Evolutionary conservation across 2,329 filamentous ascomycete species (phyloP).

Genomic region (Clathrospora elynae): DNA sequence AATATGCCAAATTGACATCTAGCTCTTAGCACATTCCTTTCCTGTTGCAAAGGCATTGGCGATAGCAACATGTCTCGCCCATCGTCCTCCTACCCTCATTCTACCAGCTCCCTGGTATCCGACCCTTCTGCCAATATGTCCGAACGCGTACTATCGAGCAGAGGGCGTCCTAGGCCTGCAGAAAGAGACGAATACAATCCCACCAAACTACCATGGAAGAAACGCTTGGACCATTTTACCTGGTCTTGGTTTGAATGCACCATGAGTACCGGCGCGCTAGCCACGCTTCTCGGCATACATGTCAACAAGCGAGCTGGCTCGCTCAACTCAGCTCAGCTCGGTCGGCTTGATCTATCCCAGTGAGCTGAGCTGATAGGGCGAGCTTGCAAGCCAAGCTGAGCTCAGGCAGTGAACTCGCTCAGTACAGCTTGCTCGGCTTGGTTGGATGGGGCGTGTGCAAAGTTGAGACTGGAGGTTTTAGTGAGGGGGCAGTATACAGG

Average conservation of each 20-base stretch:
- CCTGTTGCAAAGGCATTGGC: neutral
- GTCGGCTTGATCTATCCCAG: no score
- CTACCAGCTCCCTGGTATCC: neutral
- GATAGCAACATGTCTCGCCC: conserved; percentile 2
- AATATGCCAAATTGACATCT: conserved; percentile 15
- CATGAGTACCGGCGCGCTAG: conserved; percentile 76
- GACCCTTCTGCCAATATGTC: conserved; percentile 10
- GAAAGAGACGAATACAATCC: conserved; percentile 16
- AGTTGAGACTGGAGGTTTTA: no score
- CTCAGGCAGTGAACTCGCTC: no score
- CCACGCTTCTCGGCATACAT: no score
- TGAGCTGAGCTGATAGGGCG: no score
- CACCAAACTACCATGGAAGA: conserved; percentile 19
- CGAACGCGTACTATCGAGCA: conserved; percentile 7
- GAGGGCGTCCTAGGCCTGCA: conserved; percentile 9
- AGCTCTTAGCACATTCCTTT: conserved; percentile 8
- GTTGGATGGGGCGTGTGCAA: no score
- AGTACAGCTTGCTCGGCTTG: no score
- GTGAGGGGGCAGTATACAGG: no score
- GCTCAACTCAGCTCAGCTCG: no score
- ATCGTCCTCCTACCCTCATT: neutral
- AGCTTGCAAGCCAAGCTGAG: no score
- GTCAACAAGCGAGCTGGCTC: no score
- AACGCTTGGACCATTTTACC: conserved; percentile 32
- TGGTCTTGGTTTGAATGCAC: conserved; percentile 73